These are phyloP conservation scores for Corymbia calophylla DNA, from an alignment of 441 rosid genomes.

Conservation along the genomic window DNA sequence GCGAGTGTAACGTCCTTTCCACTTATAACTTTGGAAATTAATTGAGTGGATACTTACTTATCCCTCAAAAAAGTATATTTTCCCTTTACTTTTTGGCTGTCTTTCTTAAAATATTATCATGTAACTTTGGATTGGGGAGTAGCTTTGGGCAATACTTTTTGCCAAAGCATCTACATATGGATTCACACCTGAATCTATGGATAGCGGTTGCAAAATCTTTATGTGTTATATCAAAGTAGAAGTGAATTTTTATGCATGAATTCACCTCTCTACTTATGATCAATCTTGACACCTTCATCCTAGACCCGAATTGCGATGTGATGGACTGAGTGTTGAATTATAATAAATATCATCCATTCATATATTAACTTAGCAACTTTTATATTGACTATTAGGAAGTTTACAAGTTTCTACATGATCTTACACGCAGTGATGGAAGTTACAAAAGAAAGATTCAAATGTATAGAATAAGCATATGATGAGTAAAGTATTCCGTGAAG, in stretches of 20 bases:
- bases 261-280: neutral
- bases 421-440: neutral
- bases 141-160: neutral
- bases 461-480: neutral
- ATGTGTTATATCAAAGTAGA: neutral
- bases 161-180: neutral
- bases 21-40: neutral
- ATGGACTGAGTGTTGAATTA: neutral
- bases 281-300: neutral
- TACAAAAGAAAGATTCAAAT: neutral
- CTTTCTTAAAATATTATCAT: neutral
- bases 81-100: neutral
- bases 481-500: neutral
- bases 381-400: neutral
- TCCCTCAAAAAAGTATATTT: neutral
- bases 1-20: neutral
- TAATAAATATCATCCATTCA: neutral
- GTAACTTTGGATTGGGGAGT: neutral
- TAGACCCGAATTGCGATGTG: neutral
- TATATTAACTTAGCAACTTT: neutral
- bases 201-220: neutral
- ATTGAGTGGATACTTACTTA: neutral
- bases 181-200: neutral
- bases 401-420: neutral
- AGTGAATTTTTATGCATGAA: neutral